Conservation (phyloP, 331 rosid species). For the Quercus lobata region DNA sequence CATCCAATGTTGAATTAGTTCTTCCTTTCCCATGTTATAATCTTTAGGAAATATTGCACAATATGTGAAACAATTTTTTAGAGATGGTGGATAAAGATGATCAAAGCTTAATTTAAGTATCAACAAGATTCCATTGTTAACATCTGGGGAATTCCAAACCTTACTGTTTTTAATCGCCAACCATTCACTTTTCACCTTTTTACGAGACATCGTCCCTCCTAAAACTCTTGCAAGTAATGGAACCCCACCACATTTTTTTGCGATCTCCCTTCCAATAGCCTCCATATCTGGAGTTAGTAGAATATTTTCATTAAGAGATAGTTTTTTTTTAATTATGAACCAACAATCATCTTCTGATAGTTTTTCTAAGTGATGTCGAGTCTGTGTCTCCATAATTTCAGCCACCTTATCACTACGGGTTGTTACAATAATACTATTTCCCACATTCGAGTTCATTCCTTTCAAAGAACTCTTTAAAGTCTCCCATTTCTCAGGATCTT, state of each 20-base stretch:
- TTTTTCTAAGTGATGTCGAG: neutral
- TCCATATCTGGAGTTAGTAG: neutral
- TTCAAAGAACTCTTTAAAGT: neutral
- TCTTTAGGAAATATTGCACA: neutral
- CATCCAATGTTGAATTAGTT: neutral
- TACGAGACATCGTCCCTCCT: neutral
- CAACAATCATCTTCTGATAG: neutral
- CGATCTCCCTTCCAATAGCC: neutral
- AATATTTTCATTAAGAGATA: neutral
- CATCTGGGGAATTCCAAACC: neutral
- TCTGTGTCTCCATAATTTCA: neutral
- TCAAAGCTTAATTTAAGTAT: neutral
- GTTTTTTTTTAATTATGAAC: neutral
- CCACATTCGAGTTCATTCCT: accelerated
- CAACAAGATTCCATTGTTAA: accelerated
- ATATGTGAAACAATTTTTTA: neutral
- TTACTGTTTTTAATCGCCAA: neutral
- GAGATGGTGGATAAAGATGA: neutral
- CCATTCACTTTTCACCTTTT: neutral
- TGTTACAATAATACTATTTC: neutral
- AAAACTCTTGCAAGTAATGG: neutral
- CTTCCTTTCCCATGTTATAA: neutral
- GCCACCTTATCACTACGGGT: neutral
- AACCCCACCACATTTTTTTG: neutral
- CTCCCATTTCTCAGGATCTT: accelerated